Conservation (phyloP, 2,329 filamentous ascomycete species). For the Claviceps sorghi region DNA sequence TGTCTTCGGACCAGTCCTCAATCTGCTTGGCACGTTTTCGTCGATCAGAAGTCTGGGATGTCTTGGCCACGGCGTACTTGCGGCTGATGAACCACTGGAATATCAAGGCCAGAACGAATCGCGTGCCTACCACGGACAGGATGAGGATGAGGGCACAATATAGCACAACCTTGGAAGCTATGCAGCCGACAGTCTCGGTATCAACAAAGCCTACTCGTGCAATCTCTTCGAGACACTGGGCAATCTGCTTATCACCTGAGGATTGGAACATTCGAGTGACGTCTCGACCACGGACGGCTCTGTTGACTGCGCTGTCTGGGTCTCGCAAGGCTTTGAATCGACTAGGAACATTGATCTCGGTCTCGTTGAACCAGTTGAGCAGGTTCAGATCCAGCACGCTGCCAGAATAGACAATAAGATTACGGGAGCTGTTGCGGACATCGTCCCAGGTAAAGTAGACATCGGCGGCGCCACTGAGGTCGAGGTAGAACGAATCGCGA, state of each 20-base stretch:
- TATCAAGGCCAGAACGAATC: constrained; percentile 75
- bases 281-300: constrained; percentile 64
- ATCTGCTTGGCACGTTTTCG: constrained; percentile 86
- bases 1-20: constrained; percentile 95
- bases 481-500: constrained; percentile 61
- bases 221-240: constrained; percentile 79
- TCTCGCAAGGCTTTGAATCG: constrained; percentile 69
- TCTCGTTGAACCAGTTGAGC: constrained; percentile 75
- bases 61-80: constrained; percentile 71
- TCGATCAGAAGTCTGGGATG: constrained; percentile 64
- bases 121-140: constrained; percentile 68
- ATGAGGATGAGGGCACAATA: constrained; percentile 90
- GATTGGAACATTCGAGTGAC: constrained; percentile 79
- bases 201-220: constrained; percentile 94
- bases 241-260: constrained; percentile 62
- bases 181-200: constrained; percentile 91
- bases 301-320: constrained; percentile 43
- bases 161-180: constrained; percentile 90
- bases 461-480: constrained; percentile 56
- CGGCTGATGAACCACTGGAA: constrained; percentile 96
- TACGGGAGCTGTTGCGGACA: constrained; percentile 73
- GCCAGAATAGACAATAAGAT: constrained; percentile 87
- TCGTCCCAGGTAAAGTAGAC: constrained; percentile 97
- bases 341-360: constrained; percentile 59
- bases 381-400: constrained; percentile 84